Base-by-base conservation (phyloP, 768 basidiomycete species). In the Tricholoma flavovirens region DNA sequence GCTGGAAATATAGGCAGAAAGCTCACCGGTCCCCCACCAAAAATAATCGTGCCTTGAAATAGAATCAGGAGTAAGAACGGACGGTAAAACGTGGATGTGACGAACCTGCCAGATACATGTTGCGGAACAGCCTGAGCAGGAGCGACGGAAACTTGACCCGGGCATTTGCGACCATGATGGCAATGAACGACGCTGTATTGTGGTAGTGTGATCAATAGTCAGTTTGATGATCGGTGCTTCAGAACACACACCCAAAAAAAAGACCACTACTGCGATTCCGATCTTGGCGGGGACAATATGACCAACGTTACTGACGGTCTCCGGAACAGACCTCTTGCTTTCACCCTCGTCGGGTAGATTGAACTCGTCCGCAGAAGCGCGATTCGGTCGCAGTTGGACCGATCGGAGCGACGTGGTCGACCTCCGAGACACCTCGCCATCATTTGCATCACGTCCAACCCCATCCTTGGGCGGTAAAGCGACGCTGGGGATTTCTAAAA, bases 1-100 rank as follows among this genome's bases (percentile, higher is more conserved):
- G 14, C 24, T 15, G 14, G n/a, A 26, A 12, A 26, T 2, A 42
- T 21, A 14, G 14, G 5, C 5, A 15, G 45, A 46, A 10, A 26
- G 15, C 45, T 46, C 5, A 46, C 45, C 1, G 82, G 81, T 35
- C 82, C 82, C 12, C 81, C 82, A 26, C 76, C 79, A 55, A 79
- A 77, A 36, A 80, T 78, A 56, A 78, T 75, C 9, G 73, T 74
- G 8, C 79, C 79, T 46, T 26, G 6, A 14, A 43, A 12, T 4
- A 17, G 22, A 46, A 9, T 46, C 24, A 19, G 8, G 4, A 26
- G 12, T 6, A 26, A 15, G 15, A 8, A 24, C 24, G 24, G 24
- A 26, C 11, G 22, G 12, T 24, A 5, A 24, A 14, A 26, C 24
- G 5, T 24, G 22, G 24, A 26, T 5, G 12, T 42, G 15, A 14